These are phyloP conservation scores for Lathyrus aphaca DNA, from an alignment of 306 rosid species.

Conservation along the genomic window DNA sequence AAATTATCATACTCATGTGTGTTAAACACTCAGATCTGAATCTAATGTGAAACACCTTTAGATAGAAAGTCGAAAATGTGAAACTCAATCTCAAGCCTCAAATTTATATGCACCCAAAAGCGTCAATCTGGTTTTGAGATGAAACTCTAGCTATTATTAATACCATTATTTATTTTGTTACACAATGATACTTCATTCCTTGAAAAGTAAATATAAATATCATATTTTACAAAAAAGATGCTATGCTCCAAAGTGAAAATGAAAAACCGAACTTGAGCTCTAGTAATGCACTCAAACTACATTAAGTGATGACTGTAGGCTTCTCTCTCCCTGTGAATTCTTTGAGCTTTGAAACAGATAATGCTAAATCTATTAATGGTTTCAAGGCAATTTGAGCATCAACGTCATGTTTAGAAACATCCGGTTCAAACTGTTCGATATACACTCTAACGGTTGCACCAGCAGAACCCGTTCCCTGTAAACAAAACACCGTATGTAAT, in stretches of 20 bases:
- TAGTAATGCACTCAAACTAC: neutral
- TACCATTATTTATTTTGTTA: neutral
- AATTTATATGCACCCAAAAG: too few relatives aligned
- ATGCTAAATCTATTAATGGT: conserved; percentile 92
- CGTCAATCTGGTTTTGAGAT: conserved; percentile 20
- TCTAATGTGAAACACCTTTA: too few relatives aligned
- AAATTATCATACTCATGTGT: too few relatives aligned
- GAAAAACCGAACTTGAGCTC: conserved; percentile 34
- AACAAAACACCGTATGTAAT: conserved; percentile 34
- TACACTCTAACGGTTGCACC: conserved; percentile 95
- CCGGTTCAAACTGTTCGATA: conserved; percentile 87
- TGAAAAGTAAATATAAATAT: conserved; percentile 14
- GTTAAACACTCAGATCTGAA: too few relatives aligned
- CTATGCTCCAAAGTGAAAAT: conserved; percentile 35
- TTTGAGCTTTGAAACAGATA: conserved; percentile 79
- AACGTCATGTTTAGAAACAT: conserved; percentile 69
- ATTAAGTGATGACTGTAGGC: conserved; percentile 95
- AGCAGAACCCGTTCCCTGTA: conserved; percentile 97
- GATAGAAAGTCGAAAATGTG: too few relatives aligned
- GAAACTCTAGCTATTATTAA: conserved; percentile 2
- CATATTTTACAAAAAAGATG: conserved; percentile 32
- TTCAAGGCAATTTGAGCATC: conserved; percentile 91
- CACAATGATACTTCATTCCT: conserved; percentile 5
- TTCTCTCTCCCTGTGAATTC: conserved; percentile 92
- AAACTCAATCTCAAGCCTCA: too few relatives aligned